phyloP scores from a whole-genome alignment of 2,329 filamentous ascomycete genomes.

The Pseudogymnoascus sp. region DNA sequence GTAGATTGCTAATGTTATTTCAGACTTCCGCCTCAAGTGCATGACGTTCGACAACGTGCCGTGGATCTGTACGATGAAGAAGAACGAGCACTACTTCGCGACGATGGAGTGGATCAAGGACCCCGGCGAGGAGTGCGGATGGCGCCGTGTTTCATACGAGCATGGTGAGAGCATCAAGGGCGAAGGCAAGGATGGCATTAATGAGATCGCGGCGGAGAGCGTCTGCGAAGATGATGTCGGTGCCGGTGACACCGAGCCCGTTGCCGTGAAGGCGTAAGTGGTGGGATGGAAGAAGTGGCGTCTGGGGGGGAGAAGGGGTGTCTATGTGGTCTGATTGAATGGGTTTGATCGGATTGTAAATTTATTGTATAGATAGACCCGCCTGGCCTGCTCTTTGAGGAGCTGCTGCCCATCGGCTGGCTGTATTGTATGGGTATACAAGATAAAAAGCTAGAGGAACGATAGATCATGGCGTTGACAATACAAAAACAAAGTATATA shows the following conservation, averaged over 20 bases:
- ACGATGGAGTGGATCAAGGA: constrained; percentile 65
- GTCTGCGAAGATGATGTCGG: not conserved
- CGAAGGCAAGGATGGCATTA: constrained; percentile 36
- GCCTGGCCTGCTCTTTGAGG: constrained; percentile 1
- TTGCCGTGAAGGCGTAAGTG: not conserved
- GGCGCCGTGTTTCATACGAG: constrained; percentile 57
- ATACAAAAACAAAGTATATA: not conserved
- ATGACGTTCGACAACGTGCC: constrained; percentile 98
- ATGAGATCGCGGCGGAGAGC: constrained; percentile 18
- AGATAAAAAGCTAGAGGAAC: constrained; percentile 3
- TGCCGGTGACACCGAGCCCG: not conserved
- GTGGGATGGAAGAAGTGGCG: not conserved
- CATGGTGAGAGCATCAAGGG: constrained; percentile 43
- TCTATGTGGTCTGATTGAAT: not conserved
- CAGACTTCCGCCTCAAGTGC: constrained; percentile 90
- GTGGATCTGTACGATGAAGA: constrained; percentile 99
- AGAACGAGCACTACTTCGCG: constrained; percentile 93
- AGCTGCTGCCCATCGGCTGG: not conserved
- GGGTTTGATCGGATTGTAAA: not conserved
- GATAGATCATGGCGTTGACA: constrained; percentile 1
- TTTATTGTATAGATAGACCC: constrained; percentile 7
- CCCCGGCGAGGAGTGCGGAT: constrained; percentile 47
- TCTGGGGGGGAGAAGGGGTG: not conserved
- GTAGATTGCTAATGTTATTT: constrained; percentile 12
- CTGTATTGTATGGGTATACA: constrained; percentile 4